phyloP scores from a whole-genome alignment of 371 early-diverging fungal genomes.

The Blakeslea trispora region DNA sequence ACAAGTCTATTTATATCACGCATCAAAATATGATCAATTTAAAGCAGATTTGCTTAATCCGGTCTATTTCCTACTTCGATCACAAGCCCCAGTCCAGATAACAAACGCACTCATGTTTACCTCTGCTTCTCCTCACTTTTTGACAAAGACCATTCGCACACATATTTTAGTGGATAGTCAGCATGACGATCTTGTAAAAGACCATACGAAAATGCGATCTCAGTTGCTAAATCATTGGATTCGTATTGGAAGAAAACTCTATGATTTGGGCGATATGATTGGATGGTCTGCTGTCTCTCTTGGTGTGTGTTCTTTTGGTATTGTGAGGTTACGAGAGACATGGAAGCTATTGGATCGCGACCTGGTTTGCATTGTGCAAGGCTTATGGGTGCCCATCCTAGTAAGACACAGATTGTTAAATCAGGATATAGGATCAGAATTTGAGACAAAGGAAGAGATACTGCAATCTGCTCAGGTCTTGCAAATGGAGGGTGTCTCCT shows the following conservation, averaged over 20 bases:
- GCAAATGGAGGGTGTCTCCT: background rate
- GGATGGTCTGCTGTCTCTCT: slow-evolving; percentile 77
- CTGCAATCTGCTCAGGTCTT: slow-evolving; percentile 11
- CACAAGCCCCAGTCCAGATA: slow-evolving; percentile 37
- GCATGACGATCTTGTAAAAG: slow-evolving; percentile 38
- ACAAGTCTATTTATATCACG: slow-evolving; percentile 72
- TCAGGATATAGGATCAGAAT: slow-evolving; percentile 35
- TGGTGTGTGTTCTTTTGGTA: slow-evolving; percentile 72
- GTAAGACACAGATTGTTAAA: slow-evolving; percentile 53
- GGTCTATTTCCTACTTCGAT: slow-evolving; percentile 43
- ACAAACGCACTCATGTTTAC: slow-evolving; percentile 57
- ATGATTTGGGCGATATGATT: slow-evolving; percentile 66
- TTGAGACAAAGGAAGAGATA: slow-evolving; percentile 24
- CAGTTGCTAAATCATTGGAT: slow-evolving; percentile 77
- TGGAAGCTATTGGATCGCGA: slow-evolving; percentile 68
- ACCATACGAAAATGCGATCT: slow-evolving; percentile 43
- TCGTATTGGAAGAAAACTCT: slow-evolving; percentile 57
- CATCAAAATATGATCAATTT: slow-evolving; percentile 36
- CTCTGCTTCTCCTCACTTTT: slow-evolving; percentile 65
- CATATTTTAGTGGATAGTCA: slow-evolving; percentile 73
- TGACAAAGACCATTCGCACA: slow-evolving; percentile 69
- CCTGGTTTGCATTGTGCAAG: slow-evolving; percentile 50
- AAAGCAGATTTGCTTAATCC: slow-evolving; percentile 32
- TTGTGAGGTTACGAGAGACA: slow-evolving; percentile 72
- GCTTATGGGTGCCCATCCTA: slow-evolving; percentile 62